Evolutionary conservation across 2,329 filamentous ascomycete genomes (phyloP), one percentile per base, ranked within the genome.

Genomic region (Botrytis medusae): DNA sequence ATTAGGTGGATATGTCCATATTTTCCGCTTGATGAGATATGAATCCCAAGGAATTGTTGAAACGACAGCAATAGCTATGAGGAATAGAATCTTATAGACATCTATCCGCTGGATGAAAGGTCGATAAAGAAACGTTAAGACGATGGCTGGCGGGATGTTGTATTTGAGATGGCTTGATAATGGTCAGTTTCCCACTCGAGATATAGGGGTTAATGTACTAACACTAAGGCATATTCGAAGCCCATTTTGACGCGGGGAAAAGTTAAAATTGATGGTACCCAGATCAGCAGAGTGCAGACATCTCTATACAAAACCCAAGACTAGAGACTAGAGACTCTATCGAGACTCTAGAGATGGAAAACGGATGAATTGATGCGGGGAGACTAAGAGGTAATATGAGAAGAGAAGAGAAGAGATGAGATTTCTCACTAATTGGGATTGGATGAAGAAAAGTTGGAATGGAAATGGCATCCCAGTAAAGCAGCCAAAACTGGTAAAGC

Each of bases 1-100:
- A 78, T 89, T 83, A 18, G 85, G 82, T 2, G 92, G 91, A 78
- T 93, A 94, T 16, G 88, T 90, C 92, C 92, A 94, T 79, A 94
- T 87, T 62, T 85, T 83, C 71, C 85, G 88, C 76, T 86, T 87
- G 77, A 94, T 92, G 59, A 94, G 85, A 81, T 93, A 93, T 14
- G 91, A 92, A 78, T 94, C 92, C 92, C 92, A 94, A 46, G 92
- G 92, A 40, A 91, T 89, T 0, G 92, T 93, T 6, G 91, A 87
- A 40, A 85, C 78, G 65, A 94, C 89, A 32, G 91, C 91, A 76
- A 93, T 85, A 32, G 84, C 82, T 74, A 91, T 84, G 69, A 93
- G 83, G 75, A 89, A 90, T 46, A 82, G 77, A 71, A 91, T 86
- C 79, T 90, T 91, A 81, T 89, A 91, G 57, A 88, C 78, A 79